These are phyloP conservation scores for Comarum palustre DNA, from an alignment of 306 rosid genomes.

Conservation along the genomic window DNA sequence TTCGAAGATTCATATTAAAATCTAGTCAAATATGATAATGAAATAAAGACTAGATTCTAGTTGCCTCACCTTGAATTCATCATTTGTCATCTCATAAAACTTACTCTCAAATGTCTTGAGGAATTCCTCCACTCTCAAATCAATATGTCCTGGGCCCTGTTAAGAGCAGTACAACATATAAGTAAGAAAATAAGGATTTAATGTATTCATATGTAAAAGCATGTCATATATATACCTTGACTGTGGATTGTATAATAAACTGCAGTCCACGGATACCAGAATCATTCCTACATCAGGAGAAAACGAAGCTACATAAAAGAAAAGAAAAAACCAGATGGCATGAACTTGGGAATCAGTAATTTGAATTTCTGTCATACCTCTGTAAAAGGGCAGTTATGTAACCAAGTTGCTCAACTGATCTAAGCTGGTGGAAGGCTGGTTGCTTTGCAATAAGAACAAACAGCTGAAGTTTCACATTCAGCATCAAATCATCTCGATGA, in stretches of 20 bases:
- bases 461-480: constrained; percentile 93
- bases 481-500: constrained; percentile 68
- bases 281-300: constrained; percentile 56
- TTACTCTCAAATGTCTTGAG: constrained; percentile 68
- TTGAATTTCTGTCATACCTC: constrained; percentile 46
- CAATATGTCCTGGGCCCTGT: constrained; percentile 75
- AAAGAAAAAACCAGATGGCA: constrained; percentile 10
- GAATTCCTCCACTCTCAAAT: constrained; percentile 80
- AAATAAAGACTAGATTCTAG: background rate
- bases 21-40: background rate
- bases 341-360: constrained; percentile 12
- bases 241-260: constrained; percentile 81
- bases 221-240: constrained; percentile 51
- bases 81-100: constrained; percentile 66
- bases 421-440: constrained; percentile 93
- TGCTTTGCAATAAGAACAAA: constrained; percentile 80
- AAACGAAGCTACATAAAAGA: background rate
- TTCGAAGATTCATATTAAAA: background rate
- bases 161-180: constrained; percentile 23
- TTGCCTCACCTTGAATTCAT: constrained; percentile 77
- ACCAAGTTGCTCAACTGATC: constrained; percentile 95
- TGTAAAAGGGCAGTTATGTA: constrained; percentile 66
- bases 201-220: background rate
- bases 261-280: constrained; percentile 75
- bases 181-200: constrained; percentile 15